phyloP scores from a whole-genome alignment of 345 rosid genomes.

The Cardamine occulta region DNA sequence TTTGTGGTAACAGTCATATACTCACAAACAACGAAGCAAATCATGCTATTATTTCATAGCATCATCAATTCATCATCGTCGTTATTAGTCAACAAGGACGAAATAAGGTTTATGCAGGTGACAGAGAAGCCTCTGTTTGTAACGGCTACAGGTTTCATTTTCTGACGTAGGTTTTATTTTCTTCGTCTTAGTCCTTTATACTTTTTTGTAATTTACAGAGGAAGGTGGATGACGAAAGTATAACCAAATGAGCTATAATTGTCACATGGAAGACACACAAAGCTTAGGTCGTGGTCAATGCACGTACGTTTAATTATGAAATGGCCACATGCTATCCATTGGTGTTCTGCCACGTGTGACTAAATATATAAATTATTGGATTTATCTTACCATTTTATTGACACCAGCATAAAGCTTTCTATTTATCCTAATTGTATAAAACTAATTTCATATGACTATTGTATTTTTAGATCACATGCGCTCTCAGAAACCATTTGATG shows the following conservation, averaged over 20 bases:
- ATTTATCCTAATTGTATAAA: background rate
- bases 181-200: background rate
- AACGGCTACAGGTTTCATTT: conserved; percentile 31
- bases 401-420: background rate
- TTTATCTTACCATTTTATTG: background rate
- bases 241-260: conserved; percentile 10
- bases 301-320: conserved; percentile 28
- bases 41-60: background rate
- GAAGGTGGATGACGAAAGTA: conserved; percentile 28
- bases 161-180: conserved; percentile 17
- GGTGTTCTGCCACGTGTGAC: conserved; percentile 11
- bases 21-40: background rate
- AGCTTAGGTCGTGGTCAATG: conserved; percentile 30
- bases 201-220: background rate
- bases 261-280: conserved; percentile 34
- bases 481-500: background rate
- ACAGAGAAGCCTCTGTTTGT: conserved; percentile 14
- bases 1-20: background rate
- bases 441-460: background rate
- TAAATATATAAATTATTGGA: background rate
- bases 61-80: background rate
- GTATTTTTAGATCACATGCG: background rate
- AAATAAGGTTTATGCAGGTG: conserved; percentile 15
- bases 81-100: conserved; percentile 21
- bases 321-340: conserved; percentile 28